Conservation (phyloP, 2,329 filamentous ascomycete species). For the Fusarium hainanense region DNA sequence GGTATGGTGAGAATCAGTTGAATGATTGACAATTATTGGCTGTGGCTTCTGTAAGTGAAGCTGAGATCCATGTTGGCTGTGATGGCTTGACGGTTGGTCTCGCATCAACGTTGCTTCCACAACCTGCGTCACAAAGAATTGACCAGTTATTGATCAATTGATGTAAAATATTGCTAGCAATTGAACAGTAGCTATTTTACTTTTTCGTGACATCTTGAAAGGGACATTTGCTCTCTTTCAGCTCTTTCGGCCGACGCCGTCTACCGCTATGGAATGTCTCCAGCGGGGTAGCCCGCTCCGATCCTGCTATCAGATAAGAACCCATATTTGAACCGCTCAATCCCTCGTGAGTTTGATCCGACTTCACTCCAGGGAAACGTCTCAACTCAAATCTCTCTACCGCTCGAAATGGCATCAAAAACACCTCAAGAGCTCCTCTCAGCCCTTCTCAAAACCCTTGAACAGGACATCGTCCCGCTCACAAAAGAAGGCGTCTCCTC, state of each 20-base stretch:
- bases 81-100: not conserved
- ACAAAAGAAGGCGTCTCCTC: slow-evolving; percentile 61
- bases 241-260: slow-evolving; percentile 3
- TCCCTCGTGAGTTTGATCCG: not conserved
- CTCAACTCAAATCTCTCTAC: fast-evolving
- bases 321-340: not conserved
- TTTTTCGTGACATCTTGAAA: not conserved
- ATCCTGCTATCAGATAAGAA: slow-evolving; percentile 9
- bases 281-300: slow-evolving; percentile 8
- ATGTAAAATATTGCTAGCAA: fast-evolving
- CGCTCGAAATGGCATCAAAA: not conserved
- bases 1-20: too few species aligned
- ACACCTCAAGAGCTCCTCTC: slow-evolving; percentile 49
- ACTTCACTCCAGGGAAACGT: not conserved
- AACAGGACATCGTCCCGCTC: slow-evolving; percentile 62
- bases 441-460: slow-evolving; percentile 56
- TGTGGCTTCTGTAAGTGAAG: not conserved
- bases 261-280: not conserved
- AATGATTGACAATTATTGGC: too few species aligned
- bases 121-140: not conserved
- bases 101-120: not conserved
- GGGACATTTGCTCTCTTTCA: not conserved
- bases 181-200: fast-evolving
- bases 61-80: not conserved
- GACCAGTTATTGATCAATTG: not conserved